phyloP scores from a whole-genome alignment of 306 rosid genomes.

The Gleditsia sinensis region DNA sequence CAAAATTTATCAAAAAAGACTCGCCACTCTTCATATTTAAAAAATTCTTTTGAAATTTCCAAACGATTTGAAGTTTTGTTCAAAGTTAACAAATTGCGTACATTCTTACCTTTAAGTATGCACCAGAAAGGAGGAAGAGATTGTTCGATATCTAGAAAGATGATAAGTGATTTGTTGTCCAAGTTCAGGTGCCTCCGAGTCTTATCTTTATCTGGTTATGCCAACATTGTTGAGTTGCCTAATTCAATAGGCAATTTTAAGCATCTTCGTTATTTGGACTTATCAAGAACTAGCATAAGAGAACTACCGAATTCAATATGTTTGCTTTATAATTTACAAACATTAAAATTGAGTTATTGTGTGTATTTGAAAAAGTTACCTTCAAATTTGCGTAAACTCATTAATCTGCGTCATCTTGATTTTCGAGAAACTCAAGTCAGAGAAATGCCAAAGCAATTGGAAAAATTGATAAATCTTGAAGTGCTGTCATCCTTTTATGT shows the following conservation, averaged over 20 bases:
- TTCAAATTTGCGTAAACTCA: background rate
- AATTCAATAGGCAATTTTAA: slow-evolving; percentile 12
- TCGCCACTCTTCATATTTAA: slow-evolving; percentile 17
- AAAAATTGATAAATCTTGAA: background rate
- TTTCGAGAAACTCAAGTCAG: background rate
- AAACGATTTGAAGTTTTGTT: background rate
- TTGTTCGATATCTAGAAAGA: background rate
- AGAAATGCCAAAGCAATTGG: background rate
- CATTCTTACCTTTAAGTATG: background rate
- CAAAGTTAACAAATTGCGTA: background rate
- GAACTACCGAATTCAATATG: slow-evolving; percentile 22
- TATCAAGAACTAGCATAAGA: background rate
- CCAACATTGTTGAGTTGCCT: background rate
- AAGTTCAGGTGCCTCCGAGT: background rate
- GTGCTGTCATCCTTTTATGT: background rate
- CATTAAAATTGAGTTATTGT: background rate
- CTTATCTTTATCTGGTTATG: background rate
- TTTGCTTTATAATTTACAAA: slow-evolving; percentile 33
- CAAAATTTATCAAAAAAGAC: background rate
- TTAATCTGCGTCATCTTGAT: background rate
- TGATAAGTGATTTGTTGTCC: background rate
- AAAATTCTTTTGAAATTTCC: background rate
- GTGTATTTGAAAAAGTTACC: background rate
- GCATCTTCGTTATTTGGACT: slow-evolving; percentile 35
- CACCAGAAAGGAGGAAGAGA: background rate